A percentile compares a stretch with the other conserved stretches of the same genome.
Conservation (phyloP, 441 rosid genomes). For the Euphorbia schlechtendalii region DNA sequence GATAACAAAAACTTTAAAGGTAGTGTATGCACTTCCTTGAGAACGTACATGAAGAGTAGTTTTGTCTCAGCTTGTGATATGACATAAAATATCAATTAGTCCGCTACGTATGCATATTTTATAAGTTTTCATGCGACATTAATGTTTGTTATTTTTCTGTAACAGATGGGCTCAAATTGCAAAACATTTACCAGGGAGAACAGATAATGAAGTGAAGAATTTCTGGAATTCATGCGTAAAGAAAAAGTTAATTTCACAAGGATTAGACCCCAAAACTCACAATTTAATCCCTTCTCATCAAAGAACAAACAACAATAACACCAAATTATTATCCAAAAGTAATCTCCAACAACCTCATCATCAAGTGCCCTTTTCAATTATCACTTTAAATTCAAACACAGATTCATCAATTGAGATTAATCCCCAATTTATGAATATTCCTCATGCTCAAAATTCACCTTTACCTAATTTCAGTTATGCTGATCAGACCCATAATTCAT, state of each 20-base stretch:
- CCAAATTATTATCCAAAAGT: constrained; percentile 12
- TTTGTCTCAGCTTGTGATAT: too few species aligned
- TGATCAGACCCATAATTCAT: constrained; percentile 28
- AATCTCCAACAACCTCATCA: constrained; percentile 17
- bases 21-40: too few species aligned
- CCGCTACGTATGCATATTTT: constrained; percentile 28
- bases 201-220: constrained; percentile 41
- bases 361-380: constrained; percentile 18
- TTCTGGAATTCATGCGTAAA: constrained; percentile 70
- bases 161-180: constrained; percentile 76
- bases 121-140: constrained; percentile 13
- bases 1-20: too few species aligned
- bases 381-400: constrained; percentile 13
- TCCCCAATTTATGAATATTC: constrained; percentile 27
- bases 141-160: constrained; percentile 11
- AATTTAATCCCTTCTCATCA: constrained; percentile 47
- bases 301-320: constrained; percentile 22
- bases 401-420: constrained; percentile 9
- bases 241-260: constrained; percentile 59
- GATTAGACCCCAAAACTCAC: constrained; percentile 64
- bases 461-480: constrained; percentile 13
- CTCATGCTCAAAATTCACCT: constrained; percentile 17
- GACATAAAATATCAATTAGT: too few species aligned
- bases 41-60: too few species aligned
- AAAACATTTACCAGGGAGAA: constrained; percentile 54